Evolutionary conservation across 331 rosid species (phyloP).

Genomic region (Erythrophleum ivorense): DNA sequence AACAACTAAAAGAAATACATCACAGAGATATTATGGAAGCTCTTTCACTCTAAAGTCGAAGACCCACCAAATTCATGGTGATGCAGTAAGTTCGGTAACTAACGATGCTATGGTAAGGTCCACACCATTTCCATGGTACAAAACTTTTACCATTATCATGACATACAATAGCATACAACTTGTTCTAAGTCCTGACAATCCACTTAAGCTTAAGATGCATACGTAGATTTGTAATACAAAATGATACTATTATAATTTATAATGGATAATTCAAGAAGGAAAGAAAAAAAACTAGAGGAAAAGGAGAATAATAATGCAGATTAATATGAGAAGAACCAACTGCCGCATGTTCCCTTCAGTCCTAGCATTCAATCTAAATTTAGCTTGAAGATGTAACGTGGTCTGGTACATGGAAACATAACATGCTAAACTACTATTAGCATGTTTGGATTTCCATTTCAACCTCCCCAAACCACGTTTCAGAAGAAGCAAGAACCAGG

Average conservation of each 20-base stretch:
- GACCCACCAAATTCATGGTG: neutral
- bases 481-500: too few relatives aligned
- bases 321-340: conserved; percentile 16
- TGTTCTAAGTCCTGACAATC: neutral
- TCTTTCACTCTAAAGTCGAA: neutral
- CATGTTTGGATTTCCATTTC: too few relatives aligned
- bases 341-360: neutral
- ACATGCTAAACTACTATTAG: conserved; percentile 27
- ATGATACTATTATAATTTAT: neutral
- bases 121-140: neutral
- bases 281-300: neutral
- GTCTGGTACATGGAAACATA: conserved; percentile 13
- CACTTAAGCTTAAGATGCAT: conserved; percentile 15
- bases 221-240: neutral
- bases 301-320: neutral
- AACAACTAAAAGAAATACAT: neutral
- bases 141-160: neutral
- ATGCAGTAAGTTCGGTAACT: neutral
- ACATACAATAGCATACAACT: neutral
- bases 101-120: neutral
- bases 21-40: neutral
- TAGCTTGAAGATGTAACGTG: neutral
- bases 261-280: neutral
- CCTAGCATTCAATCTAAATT: neutral
- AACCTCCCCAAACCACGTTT: too few relatives aligned